These are phyloP conservation scores for Ustilago xerochloae DNA, from an alignment of 1,284 basidiomycete species.

Conservation along the genomic window DNA sequence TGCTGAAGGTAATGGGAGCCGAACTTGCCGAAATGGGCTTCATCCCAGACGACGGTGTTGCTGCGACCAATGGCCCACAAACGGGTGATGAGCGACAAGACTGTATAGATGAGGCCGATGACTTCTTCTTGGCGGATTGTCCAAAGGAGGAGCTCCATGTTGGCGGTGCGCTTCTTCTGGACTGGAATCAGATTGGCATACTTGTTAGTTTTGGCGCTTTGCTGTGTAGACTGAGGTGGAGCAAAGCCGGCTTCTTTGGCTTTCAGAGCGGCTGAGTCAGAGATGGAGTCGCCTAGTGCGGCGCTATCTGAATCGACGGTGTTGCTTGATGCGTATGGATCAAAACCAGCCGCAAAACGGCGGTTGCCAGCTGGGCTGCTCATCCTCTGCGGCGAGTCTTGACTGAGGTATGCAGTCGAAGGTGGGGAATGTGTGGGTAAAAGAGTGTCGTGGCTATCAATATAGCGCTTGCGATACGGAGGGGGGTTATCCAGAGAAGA, in stretches of 20 bases:
- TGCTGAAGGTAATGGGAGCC: conserved; percentile 93
- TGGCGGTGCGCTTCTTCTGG: conserved; percentile 47
- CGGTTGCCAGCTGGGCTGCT: conserved; percentile 26
- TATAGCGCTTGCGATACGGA: conserved; percentile 46
- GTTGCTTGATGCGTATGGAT: conserved; percentile 30
- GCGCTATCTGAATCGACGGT: conserved; percentile 1
- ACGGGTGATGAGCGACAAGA: conserved; percentile 91
- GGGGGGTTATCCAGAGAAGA: conserved; percentile 23
- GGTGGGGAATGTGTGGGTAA: conserved; percentile 45
- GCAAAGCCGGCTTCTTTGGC: conserved; percentile 38
- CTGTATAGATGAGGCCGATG: conserved; percentile 79
- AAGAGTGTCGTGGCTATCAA: conserved; percentile 39
- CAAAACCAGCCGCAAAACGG: conserved; percentile 50
- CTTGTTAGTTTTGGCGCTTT: conserved; percentile 31
- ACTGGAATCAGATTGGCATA: conserved; percentile 64
- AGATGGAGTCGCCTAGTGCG: background rate
- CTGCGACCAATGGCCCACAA: conserved; percentile 93
- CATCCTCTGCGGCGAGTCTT: conserved; percentile 35
- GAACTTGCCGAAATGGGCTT: conserved; percentile 71
- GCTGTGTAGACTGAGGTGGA: conserved; percentile 1
- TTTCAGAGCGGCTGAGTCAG: conserved; percentile 41
- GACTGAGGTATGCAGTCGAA: conserved; percentile 6
- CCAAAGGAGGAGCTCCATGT: conserved; percentile 35
- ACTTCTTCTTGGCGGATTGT: conserved; percentile 53
- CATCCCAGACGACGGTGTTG: conserved; percentile 94